phyloP scores from a whole-genome alignment of 2,329 filamentous ascomycete genomes.

The Acephala macrosclerotiorum region DNA sequence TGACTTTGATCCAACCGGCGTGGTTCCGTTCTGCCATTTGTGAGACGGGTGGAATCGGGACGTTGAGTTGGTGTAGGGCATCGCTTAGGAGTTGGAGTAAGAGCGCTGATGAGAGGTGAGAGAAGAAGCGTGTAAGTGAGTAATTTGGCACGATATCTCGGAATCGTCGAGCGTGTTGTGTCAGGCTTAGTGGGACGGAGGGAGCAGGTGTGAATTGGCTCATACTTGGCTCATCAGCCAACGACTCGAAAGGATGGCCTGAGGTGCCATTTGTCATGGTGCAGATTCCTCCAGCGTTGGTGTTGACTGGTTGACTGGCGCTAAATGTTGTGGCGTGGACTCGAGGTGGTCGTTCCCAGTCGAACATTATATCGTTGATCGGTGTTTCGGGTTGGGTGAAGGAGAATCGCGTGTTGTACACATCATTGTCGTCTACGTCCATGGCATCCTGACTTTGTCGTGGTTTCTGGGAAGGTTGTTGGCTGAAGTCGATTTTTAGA shows the following conservation, averaged over 20 bases:
- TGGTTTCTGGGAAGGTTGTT: slow-evolving; percentile 57
- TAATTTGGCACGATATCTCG: slow-evolving; percentile 89
- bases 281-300: slow-evolving; percentile 36
- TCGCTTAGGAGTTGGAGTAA: slow-evolving; percentile 82
- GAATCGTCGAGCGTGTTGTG: slow-evolving; percentile 88
- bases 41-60: slow-evolving; percentile 66
- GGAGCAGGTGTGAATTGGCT: slow-evolving; percentile 84
- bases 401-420: slow-evolving; percentile 61
- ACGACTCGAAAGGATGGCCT: slow-evolving; percentile 62
- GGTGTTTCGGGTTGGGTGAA: slow-evolving; percentile 88
- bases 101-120: slow-evolving; percentile 75
- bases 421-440: slow-evolving; percentile 67
- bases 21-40: slow-evolving; percentile 59
- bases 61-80: slow-evolving; percentile 83
- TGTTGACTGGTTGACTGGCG: slow-evolving; percentile 53
- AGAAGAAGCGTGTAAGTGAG: slow-evolving; percentile 91
- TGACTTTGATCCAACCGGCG: slow-evolving; percentile 73
- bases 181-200: slow-evolving; percentile 81
- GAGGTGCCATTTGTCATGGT: slow-evolving; percentile 41
- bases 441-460: slow-evolving; percentile 60
- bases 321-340: slow-evolving; percentile 38
- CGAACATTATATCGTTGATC: slow-evolving; percentile 77
- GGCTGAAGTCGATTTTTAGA: slow-evolving; percentile 85
- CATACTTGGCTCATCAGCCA: slow-evolving; percentile 87
- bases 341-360: slow-evolving; percentile 79